Evolutionary conservation across 2,329 filamentous ascomycete species (phyloP).

Genomic region (Calycina herbarum): DNA sequence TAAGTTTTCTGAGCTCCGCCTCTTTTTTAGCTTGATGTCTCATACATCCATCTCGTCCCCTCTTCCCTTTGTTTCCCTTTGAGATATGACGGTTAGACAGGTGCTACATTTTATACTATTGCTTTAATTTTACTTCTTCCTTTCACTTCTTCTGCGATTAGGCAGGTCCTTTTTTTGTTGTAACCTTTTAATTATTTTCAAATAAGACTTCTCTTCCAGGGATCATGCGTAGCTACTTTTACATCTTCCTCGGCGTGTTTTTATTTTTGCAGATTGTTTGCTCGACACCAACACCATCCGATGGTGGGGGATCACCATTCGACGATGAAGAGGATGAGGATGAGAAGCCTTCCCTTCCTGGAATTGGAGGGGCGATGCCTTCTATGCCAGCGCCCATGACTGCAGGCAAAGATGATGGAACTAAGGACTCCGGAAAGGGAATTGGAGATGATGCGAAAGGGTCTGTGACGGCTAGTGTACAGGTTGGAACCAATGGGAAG

Average conservation of each 20-base stretch:
- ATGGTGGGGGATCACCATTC: background rate
- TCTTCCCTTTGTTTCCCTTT: background rate
- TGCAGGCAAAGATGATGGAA: background rate
- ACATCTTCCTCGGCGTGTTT: background rate
- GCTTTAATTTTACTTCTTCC: background rate
- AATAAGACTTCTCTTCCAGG: background rate
- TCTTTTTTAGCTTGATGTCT: background rate
- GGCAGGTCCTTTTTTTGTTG: background rate
- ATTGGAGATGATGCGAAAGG: background rate
- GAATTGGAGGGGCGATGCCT: background rate
- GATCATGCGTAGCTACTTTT: background rate
- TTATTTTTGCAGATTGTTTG: background rate
- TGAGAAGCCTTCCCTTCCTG: background rate
- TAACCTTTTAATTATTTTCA: background rate
- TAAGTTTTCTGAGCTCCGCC: background rate
- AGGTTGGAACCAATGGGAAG: background rate
- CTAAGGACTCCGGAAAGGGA: background rate
- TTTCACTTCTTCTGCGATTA: background rate
- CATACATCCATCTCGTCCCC: background rate
- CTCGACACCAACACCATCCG: background rate
- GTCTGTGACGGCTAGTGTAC: background rate
- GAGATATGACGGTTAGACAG: background rate
- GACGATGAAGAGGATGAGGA: background rate
- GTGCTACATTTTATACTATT: background rate
- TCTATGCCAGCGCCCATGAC: no score